Percentiles rank a stretch among this genome's conserved stretches.
Evolutionary conservation across 1,284 basidiomycete genomes (phyloP).

Genomic region (Apiotrichum veenhuisii): DNA sequence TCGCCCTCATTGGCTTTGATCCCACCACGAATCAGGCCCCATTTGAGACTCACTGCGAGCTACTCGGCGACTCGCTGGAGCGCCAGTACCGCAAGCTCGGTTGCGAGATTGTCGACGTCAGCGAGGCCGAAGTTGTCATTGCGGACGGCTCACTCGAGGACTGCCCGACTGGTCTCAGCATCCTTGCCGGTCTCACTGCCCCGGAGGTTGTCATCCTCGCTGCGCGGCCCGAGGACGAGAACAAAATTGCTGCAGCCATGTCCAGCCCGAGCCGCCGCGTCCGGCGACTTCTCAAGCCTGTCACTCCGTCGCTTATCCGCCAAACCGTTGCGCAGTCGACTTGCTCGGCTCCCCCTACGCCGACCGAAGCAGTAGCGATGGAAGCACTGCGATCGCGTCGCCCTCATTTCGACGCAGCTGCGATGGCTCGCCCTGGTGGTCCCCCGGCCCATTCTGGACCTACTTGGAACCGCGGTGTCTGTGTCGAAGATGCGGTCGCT

Average conservation of each 20-base stretch:
- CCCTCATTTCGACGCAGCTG: constrained; percentile 7
- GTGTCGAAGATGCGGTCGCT: constrained; percentile 38
- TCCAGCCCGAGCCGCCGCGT: constrained; percentile 4
- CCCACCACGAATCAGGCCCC: neutral
- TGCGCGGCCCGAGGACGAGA: constrained; percentile 19
- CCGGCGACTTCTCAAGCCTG: constrained; percentile 34
- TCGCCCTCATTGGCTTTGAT: constrained; percentile 36
- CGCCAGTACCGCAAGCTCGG: constrained; percentile 33
- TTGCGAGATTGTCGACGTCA: constrained; percentile 27
- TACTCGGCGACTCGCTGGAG: constrained; percentile 24
- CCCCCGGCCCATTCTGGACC: neutral
- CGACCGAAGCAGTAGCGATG: neutral
- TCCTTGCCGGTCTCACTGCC: constrained; percentile 19
- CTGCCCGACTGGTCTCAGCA: constrained; percentile 1
- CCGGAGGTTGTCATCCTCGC: constrained; percentile 37
- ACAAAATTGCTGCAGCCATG: neutral
- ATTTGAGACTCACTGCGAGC: constrained; percentile 9
- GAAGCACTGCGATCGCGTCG: neutral
- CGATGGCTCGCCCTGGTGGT: neutral
- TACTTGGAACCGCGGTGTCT: constrained; percentile 32
- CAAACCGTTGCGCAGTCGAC: constrained; percentile 19
- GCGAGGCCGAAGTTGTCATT: constrained; percentile 38
- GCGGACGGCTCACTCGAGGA: constrained; percentile 32
- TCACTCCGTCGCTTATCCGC: constrained; percentile 35
- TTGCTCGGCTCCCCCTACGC: neutral